phyloP scores from a whole-genome alignment of 192 early-diverging fungal genomes.

The Linnemannia zychae region DNA sequence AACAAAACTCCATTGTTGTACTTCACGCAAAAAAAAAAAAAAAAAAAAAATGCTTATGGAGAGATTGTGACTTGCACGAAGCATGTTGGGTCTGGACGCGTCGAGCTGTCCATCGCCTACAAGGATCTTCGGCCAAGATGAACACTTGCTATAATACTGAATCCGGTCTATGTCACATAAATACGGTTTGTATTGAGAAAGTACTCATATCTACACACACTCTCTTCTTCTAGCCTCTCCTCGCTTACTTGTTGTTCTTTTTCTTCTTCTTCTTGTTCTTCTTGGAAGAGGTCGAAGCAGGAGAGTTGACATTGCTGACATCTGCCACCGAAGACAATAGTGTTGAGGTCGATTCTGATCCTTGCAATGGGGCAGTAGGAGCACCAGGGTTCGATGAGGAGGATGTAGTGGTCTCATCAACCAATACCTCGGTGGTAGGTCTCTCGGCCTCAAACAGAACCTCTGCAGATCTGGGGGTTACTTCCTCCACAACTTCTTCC shows the following conservation, averaged over 20 bases:
- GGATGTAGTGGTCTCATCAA: not conserved
- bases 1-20: too few relatives aligned
- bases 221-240: not conserved
- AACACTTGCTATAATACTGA: too few relatives aligned
- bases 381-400: not conserved
- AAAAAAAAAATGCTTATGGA: too few relatives aligned
- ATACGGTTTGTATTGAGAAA: not conserved
- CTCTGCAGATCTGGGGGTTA: not conserved
- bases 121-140: too few relatives aligned
- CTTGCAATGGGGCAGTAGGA: not conserved
- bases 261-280: slow-evolving; percentile 57
- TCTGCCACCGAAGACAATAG: not conserved
- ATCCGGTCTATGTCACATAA: too few relatives aligned
- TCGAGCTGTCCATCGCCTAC: too few relatives aligned
- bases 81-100: too few relatives aligned
- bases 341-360: slow-evolving; percentile 18
- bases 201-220: not conserved
- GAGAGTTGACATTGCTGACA: not conserved
- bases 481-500: not conserved
- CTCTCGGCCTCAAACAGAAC: not conserved
- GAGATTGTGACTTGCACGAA: too few relatives aligned
- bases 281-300: slow-evolving; percentile 12
- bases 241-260: slow-evolving; percentile 33
- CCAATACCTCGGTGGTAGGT: not conserved
- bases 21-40: too few relatives aligned